Evolutionary conservation across 306 rosid genomes (phyloP).

Genomic region (Argentina anserina): DNA sequence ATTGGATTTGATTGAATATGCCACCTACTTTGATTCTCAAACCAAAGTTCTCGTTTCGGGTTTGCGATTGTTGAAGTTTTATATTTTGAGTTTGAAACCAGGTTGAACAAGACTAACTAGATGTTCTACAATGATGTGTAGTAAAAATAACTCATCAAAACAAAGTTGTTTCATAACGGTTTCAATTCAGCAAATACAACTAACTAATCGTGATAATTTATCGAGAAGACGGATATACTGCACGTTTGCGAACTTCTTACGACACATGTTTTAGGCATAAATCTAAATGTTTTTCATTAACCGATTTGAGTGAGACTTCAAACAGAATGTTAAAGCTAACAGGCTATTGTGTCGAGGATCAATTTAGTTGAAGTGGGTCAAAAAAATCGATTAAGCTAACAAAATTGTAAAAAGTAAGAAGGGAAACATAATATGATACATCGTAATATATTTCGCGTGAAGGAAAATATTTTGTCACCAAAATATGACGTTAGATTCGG

Average conservation of each 20-base stretch:
- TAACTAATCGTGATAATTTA: too few relatives aligned
- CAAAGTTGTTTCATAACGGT: too few relatives aligned
- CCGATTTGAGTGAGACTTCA: not conserved
- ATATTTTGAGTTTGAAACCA: not conserved
- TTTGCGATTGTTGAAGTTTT: not conserved
- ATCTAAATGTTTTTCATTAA: not conserved
- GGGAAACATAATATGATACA: not conserved
- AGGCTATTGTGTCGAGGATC: not conserved
- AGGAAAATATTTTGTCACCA: too few relatives aligned
- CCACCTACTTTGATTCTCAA: conserved; percentile 31
- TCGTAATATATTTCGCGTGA: not conserved
- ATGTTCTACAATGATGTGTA: not conserved
- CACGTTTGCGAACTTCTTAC: too few relatives aligned
- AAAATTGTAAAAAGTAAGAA: not conserved
- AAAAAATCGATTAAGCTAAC: not conserved
- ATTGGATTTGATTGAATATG: conserved; percentile 30
- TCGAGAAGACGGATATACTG: too few relatives aligned
- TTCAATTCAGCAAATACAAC: too few relatives aligned
- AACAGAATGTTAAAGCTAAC: not conserved
- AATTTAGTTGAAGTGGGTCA: not conserved
- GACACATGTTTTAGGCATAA: too few relatives aligned
- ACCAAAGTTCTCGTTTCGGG: not conserved
- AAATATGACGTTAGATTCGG: too few relatives aligned
- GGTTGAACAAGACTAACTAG: not conserved
- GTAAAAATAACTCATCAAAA: not conserved